Evolutionary conservation across 352 stramenopile species (phyloP).

Genomic region (Phytophthora citrophthora): DNA sequence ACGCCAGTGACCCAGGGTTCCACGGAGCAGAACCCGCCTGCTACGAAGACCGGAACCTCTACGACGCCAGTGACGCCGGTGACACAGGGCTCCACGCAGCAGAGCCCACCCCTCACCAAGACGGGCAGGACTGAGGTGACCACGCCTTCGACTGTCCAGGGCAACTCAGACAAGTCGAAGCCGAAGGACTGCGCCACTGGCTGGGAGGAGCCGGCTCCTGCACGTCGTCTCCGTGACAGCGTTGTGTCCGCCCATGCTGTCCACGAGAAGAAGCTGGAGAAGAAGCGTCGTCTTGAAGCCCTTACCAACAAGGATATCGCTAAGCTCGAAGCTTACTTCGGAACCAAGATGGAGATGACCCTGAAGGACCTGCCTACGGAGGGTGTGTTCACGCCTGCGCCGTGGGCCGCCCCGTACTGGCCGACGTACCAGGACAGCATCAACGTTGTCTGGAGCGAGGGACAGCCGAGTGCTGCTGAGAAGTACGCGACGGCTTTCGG

Average conservation of each 20-base stretch:
- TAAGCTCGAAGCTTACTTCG: conserved; percentile 34
- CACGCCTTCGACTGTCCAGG: conserved; percentile 9
- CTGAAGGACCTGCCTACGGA: conserved; percentile 31
- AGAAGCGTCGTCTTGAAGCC: conserved; percentile 26
- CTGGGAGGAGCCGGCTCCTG: conserved; percentile 26
- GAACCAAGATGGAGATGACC: conserved; percentile 30
- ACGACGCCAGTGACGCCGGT: no score
- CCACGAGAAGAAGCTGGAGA: conserved; percentile 6
- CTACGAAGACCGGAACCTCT: no score
- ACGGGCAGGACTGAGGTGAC: not conserved
- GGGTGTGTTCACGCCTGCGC: conserved; percentile 18
- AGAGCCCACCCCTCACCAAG: conserved; percentile 6
- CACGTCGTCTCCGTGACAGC: conserved; percentile 14
- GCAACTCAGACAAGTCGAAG: not conserved
- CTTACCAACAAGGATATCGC: conserved; percentile 30
- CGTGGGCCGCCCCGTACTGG: conserved; percentile 69
- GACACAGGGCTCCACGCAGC: conserved; percentile 10
- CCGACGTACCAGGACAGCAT: conserved; percentile 69
- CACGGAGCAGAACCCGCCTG: not conserved
- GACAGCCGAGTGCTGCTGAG: conserved; percentile 31
- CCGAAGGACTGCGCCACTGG: conserved; percentile 36
- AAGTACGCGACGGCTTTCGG: conserved; percentile 64
- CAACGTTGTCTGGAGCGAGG: conserved; percentile 44
- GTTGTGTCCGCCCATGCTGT: conserved; percentile 8
- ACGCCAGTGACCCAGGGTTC: conserved; percentile 3